Evolutionary conservation across 1,139 yeast species (phyloP), one percentile per base, ranked within the genome.

Genomic region (Wickerhamomyces sp.): DNA sequence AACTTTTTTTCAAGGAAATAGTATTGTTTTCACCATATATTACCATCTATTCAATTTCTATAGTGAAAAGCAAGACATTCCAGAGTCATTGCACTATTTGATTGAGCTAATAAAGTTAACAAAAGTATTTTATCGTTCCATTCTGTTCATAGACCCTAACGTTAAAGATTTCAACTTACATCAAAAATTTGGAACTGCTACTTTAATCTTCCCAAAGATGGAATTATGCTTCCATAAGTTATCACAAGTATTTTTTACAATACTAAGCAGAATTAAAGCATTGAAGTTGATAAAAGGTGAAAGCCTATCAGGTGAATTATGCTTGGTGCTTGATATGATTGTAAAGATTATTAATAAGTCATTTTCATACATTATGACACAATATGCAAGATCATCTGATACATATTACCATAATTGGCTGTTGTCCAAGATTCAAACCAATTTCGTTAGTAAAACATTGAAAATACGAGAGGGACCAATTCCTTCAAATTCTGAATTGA

Each of bases 361-460:
- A 1, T 33, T 37, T 24, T 39, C 28, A 3, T 41, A 40, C 12
- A 31, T 48, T 10, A 24, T 47, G 8, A 33, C 41, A 6, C 45
- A 43, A 8, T 45, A 41, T 14, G 40, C 36, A 14, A 31, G 25
- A 5, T 34, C 47, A 8, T 37, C 52, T 5, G 51, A 48, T 31
- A 37, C 36, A 1, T 52, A 52, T 31, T 52, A 50, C 34, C 57
- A 51, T 33, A 33, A 44, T 3, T 52, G 56, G 56, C 41, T 46
- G 3, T 39, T 47, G 12, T 38, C 48, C 14, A 52, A 49, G 32
- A 39, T 48, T 16, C 55, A 52, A 26, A 25, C 43, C 1, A 42
- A 31, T 31, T 46, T 52, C 2, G 19, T 39, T 2, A 33, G 39
- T 22, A 46, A 31, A 8, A 18, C 44, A 20, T 27, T 48, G 20